These are phyloP conservation scores for Geotrichum carabidarum DNA, from an alignment of 1,139 yeast genomes.

Conservation along the genomic window DNA sequence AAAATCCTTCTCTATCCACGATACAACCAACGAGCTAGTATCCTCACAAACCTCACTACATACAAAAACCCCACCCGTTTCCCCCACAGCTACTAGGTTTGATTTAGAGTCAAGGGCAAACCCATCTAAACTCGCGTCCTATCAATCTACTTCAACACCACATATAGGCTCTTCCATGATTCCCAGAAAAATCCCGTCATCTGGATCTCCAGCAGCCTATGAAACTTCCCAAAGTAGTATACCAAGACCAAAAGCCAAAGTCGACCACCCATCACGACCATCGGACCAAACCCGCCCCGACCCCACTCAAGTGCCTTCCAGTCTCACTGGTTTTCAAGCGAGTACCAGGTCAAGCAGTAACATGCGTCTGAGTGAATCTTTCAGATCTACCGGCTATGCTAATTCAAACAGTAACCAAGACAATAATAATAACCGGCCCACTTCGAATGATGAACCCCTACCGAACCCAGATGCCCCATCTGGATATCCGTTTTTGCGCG, in stretches of 20 bases:
- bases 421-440: neutral
- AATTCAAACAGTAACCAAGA: neutral
- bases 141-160: neutral
- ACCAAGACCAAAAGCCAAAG: neutral
- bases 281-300: neutral
- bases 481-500: constrained; percentile 41
- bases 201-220: neutral
- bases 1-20: constrained; percentile 13
- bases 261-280: neutral
- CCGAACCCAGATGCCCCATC: constrained; percentile 6
- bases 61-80: constrained; percentile 5
- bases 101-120: neutral
- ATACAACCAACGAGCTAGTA: neutral
- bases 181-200: neutral
- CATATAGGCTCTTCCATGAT: neutral
- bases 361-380: neutral
- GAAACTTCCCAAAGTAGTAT: neutral
- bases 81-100: neutral
- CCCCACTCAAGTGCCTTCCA: neutral
- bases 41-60: neutral
- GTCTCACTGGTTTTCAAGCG: neutral
- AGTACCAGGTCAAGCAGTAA: neutral
- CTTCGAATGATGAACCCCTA: neutral
- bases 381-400: too few relatives aligned
- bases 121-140: neutral